Percentiles rank a stretch among this genome's conserved stretches.
phyloP scores from a whole-genome alignment of 108 stramenopile genomes.

The Nitzschia sp. region DNA sequence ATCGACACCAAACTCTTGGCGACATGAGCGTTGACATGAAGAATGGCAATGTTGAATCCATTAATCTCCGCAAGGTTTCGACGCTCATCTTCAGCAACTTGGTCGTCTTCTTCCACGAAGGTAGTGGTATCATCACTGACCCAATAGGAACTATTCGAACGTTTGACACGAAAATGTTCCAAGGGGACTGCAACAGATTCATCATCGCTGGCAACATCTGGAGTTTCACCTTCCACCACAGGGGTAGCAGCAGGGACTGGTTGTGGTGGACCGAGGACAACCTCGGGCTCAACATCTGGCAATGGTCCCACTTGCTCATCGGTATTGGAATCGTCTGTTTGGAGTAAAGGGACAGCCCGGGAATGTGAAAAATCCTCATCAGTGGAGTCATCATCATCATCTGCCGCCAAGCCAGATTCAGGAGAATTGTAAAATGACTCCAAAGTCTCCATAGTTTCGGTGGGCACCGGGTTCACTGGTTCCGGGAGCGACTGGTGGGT shows the following conservation, averaged over 20 bases:
- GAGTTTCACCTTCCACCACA: neutral
- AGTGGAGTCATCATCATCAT: too few species aligned
- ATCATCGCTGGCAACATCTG: conserved; percentile 13
- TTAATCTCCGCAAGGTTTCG: conserved; percentile 3
- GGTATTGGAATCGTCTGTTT: too few species aligned
- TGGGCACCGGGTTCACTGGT: too few species aligned
- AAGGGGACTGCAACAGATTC: conserved; percentile 2
- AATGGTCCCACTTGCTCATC: too few species aligned
- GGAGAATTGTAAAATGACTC: too few species aligned
- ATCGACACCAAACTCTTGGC: conserved; percentile 21
- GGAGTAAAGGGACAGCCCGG: too few species aligned
- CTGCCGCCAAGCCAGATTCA: too few species aligned
- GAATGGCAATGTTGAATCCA: conserved; percentile 28
- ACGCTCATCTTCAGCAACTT: neutral
- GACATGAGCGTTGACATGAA: conserved; percentile 24
- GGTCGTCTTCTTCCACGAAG: neutral
- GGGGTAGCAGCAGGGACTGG: neutral
- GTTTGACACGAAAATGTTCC: conserved; percentile 11
- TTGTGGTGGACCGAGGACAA: neutral
- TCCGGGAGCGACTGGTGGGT: too few species aligned
- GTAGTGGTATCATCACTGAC: neutral
- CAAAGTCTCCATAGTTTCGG: too few species aligned
- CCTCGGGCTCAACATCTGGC: too few species aligned
- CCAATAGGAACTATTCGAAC: neutral
- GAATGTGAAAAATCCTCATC: too few species aligned